Evolutionary conservation across 2,329 filamentous ascomycete genomes (phyloP).

Genomic region (Tolypocladium tundrense): DNA sequence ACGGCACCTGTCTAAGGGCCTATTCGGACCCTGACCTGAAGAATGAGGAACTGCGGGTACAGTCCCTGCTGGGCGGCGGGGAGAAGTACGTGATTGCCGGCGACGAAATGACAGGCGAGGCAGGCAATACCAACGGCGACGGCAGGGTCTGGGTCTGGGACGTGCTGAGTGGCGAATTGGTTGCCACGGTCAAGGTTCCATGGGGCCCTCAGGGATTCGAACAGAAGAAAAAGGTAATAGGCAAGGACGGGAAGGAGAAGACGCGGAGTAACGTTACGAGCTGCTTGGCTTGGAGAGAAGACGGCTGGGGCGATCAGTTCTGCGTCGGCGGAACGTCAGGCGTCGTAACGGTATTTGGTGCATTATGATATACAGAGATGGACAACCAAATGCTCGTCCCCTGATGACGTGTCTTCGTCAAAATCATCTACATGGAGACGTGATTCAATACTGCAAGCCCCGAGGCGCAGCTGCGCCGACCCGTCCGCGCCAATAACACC

Average conservation of each 20-base stretch:
- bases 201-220: conserved; percentile 43
- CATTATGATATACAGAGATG: conserved; percentile 14
- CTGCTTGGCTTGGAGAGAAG: conserved; percentile 52
- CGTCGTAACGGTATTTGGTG: conserved; percentile 52
- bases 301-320: conserved; percentile 53
- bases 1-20: conserved; percentile 61
- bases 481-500: conserved; percentile 3
- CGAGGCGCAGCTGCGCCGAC: not conserved
- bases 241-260: conserved; percentile 51
- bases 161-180: conserved; percentile 59
- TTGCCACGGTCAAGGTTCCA: conserved; percentile 49
- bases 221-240: conserved; percentile 40
- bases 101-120: conserved; percentile 49
- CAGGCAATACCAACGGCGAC: conserved; percentile 25
- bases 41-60: conserved; percentile 65
- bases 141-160: conserved; percentile 76
- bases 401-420: not conserved
- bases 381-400: not conserved
- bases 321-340: conserved; percentile 57
- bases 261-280: conserved; percentile 49
- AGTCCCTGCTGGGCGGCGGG: conserved; percentile 62
- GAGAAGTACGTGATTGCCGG: conserved; percentile 74
- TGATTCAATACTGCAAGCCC: not conserved
- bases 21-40: conserved; percentile 50
- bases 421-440: not conserved